Percentiles rank a stretch among this genome's conserved stretches.
These are phyloP conservation scores for Pichia occidentalis DNA, from an alignment of 805 yeast species.

Conservation along the genomic window DNA sequence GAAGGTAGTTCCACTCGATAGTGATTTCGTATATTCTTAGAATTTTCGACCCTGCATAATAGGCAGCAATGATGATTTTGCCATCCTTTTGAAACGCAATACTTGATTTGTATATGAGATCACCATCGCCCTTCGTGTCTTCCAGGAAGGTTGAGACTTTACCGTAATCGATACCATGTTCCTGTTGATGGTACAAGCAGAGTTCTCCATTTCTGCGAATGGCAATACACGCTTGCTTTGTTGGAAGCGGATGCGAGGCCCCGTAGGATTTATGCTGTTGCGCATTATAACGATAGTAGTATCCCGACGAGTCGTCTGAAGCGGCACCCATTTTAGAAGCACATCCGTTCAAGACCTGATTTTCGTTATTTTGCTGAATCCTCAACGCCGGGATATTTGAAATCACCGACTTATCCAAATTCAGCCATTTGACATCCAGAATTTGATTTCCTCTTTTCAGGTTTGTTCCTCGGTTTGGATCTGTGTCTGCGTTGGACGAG, in stretches of 20 bases:
- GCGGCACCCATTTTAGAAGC: conserved; percentile 33
- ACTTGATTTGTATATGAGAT: conserved; percentile 32
- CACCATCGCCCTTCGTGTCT: conserved; percentile 25
- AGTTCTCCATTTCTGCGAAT: conserved; percentile 58
- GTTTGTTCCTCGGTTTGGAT: conserved; percentile 9
- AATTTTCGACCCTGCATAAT: conserved; percentile 30
- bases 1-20: conserved; percentile 52
- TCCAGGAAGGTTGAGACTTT: conserved; percentile 27
- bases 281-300: conserved; percentile 47
- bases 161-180: conserved; percentile 52
- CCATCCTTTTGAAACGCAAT: conserved; percentile 50
- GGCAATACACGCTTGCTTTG: conserved; percentile 66
- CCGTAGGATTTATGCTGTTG: conserved; percentile 55
- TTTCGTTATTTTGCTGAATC: conserved; percentile 22
- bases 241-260: conserved; percentile 57
- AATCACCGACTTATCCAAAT: conserved; percentile 60
- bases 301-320: conserved; percentile 27
- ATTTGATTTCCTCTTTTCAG: conserved; percentile 29
- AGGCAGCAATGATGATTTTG: conserved; percentile 37
- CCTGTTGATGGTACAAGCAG: conserved; percentile 57
- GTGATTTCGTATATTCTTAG: conserved; percentile 37
- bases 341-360: conserved; percentile 29
- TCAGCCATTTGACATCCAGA: conserved; percentile 65
- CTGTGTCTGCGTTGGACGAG: conserved; percentile 23
- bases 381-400: conserved; percentile 52